phyloP scores from a whole-genome alignment of 768 basidiomycete species.

The Suillus plorans region DNA sequence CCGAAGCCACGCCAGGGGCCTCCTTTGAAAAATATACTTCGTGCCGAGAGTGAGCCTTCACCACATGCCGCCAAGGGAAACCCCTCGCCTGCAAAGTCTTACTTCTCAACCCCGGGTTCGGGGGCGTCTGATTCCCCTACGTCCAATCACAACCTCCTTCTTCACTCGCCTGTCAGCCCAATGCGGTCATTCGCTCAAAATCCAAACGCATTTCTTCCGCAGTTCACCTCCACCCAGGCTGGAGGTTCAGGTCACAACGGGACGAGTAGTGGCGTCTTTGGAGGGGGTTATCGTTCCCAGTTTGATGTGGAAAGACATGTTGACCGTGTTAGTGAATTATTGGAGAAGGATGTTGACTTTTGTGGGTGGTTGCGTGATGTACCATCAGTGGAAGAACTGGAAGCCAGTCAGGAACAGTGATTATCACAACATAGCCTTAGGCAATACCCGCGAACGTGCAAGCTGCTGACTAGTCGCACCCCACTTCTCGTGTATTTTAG shows the following conservation, averaged over 20 bases:
- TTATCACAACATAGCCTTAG: slow-evolving; percentile 1
- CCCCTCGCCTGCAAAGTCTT: slow-evolving; percentile 35
- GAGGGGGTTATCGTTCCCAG: slow-evolving; percentile 55
- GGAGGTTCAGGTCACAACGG: slow-evolving; percentile 16
- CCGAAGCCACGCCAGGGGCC: not conserved
- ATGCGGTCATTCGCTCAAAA: slow-evolving; percentile 38
- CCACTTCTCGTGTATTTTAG: slow-evolving; percentile 10
- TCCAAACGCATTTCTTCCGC: slow-evolving; percentile 35
- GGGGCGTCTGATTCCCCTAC: slow-evolving; percentile 26
- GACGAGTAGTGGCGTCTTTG: slow-evolving; percentile 30
- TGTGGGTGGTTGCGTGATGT: slow-evolving; percentile 50
- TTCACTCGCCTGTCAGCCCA: slow-evolving; percentile 34
- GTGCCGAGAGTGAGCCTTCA: not conserved
- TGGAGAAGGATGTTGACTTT: slow-evolving; percentile 61
- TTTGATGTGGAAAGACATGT: slow-evolving; percentile 57
- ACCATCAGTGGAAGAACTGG: slow-evolving; percentile 30
- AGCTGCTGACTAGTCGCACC: slow-evolving; percentile 18
- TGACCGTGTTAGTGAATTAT: slow-evolving; percentile 50
- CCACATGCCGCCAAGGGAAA: slow-evolving; percentile 10
- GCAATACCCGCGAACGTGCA: slow-evolving; percentile 5
- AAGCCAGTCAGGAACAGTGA: slow-evolving; percentile 17
- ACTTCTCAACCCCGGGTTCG: slow-evolving; percentile 40
- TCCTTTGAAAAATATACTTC: not conserved
- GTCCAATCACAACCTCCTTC: slow-evolving; percentile 23
- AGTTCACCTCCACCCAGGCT: slow-evolving; percentile 36